These are phyloP conservation scores for Helicostylum pulchrum DNA, from an alignment of 192 early-diverging fungal species.

Conservation along the genomic window DNA sequence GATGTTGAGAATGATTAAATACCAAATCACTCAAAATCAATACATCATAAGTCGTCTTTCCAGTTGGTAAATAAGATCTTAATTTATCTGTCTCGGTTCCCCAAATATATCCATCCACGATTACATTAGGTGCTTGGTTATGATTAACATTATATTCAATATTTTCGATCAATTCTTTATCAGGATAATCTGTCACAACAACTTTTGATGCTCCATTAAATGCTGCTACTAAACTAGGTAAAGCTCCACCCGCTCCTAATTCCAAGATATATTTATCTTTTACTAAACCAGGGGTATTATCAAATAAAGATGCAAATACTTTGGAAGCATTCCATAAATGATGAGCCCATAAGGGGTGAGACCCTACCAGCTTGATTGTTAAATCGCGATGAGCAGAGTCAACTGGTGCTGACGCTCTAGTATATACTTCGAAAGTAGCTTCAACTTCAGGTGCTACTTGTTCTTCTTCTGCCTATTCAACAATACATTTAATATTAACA, in stretches of 20 bases:
- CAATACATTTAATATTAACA: not conserved
- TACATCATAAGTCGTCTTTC: constrained; percentile 59
- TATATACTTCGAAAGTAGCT: constrained; percentile 53
- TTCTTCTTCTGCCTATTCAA: constrained; percentile 21
- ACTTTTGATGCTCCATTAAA: constrained; percentile 71
- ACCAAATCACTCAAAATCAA: constrained; percentile 83
- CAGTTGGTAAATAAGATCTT: constrained; percentile 27
- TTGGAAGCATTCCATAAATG: constrained; percentile 90
- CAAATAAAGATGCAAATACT: constrained; percentile 75
- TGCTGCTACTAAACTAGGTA: constrained; percentile 72
- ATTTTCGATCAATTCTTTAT: constrained; percentile 70
- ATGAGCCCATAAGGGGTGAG: constrained; percentile 85
- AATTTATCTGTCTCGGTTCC: constrained; percentile 51
- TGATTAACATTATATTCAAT: constrained; percentile 66
- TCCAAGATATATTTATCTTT: constrained; percentile 68
- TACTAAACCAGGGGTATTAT: constrained; percentile 60
- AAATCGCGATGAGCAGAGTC: constrained; percentile 32
- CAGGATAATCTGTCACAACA: constrained; percentile 76
- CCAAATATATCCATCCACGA: constrained; percentile 61
- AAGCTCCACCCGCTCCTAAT: constrained; percentile 79
- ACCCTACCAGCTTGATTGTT: constrained; percentile 60
- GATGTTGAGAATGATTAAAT: constrained; percentile 90
- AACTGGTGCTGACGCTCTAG: constrained; percentile 38
- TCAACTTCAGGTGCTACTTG: constrained; percentile 45
- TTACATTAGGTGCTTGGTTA: constrained; percentile 33